These are phyloP conservation scores for Raffaelea deltoideospora DNA, from an alignment of 2,329 filamentous ascomycete genomes.

Conservation along the genomic window DNA sequence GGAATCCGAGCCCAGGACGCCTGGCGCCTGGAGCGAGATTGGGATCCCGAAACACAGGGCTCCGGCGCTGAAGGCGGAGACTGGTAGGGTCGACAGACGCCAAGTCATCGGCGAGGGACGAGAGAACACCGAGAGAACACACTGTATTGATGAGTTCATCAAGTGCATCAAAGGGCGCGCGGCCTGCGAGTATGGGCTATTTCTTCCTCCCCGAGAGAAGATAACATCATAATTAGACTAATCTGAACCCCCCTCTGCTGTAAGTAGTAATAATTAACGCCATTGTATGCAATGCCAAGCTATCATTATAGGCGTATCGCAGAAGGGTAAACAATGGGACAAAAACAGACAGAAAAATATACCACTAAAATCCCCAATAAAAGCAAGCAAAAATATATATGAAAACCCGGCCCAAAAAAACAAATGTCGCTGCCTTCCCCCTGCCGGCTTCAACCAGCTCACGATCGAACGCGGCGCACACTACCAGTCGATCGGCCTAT, in stretches of 20 bases:
- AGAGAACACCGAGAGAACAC: no score
- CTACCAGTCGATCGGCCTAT: constrained; percentile 4
- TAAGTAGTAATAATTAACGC: neutral
- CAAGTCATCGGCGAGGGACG: no score
- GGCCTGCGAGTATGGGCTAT: no score
- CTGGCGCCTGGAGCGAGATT: constrained; percentile 2
- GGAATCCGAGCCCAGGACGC: constrained; percentile 2
- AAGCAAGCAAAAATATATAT: neutral
- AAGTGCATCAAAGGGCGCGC: no score
- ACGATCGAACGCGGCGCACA: constrained; percentile 4
- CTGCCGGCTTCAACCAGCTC: neutral
- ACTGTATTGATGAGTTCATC: no score
- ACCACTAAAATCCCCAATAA: no score
- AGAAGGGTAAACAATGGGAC: no score
- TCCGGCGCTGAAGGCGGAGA: neutral
- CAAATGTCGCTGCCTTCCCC: neutral
- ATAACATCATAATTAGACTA: no score
- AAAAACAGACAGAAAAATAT: no score
- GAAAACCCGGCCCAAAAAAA: neutral
- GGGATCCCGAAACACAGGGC: neutral
- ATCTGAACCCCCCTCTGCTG: no score
- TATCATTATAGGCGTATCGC: neutral
- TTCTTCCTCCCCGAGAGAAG: no score
- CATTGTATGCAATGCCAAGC: neutral
- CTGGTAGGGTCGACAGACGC: neutral